These are phyloP conservation scores for Aspergillus uvarum DNA, from an alignment of 2,329 filamentous ascomycete species.

Conservation along the genomic window DNA sequence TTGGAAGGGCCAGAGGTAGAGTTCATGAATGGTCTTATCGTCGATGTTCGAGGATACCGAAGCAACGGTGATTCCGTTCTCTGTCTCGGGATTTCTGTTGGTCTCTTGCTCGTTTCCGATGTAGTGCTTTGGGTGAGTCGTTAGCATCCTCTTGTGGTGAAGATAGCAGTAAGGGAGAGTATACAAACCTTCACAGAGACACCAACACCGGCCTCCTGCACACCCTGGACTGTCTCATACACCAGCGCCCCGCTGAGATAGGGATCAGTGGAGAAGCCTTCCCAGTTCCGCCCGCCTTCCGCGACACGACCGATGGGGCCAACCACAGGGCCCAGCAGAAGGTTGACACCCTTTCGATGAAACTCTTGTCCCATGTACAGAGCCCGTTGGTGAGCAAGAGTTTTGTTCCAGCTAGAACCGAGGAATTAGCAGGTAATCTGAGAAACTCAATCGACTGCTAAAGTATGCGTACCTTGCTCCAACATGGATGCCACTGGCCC, in stretches of 20 bases:
- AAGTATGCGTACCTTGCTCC: conserved; percentile 25
- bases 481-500: conserved; percentile 24
- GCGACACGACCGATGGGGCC: conserved; percentile 69
- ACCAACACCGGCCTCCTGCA: conserved; percentile 78
- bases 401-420: conserved; percentile 60
- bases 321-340: conserved; percentile 74
- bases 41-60: conserved; percentile 62
- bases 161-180: not conserved
- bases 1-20: conserved; percentile 68
- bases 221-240: conserved; percentile 71
- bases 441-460: no score
- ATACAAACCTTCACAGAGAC: conserved; percentile 65
- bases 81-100: conserved; percentile 61
- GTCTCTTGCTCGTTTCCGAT: conserved; percentile 73
- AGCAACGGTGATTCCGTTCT: conserved; percentile 61
- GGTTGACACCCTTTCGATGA: conserved; percentile 71
- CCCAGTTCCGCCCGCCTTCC: conserved; percentile 70
- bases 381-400: conserved; percentile 67
- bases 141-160: no score
- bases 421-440: not conserved
- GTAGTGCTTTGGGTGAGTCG: conserved; percentile 57
- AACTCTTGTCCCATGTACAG: conserved; percentile 74
- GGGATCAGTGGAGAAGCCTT: conserved; percentile 68
- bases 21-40: conserved; percentile 62
- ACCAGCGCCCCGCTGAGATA: conserved; percentile 72